phyloP scores from a whole-genome alignment of 805 yeast species.

The Cyberlindnera misumaiensis region DNA sequence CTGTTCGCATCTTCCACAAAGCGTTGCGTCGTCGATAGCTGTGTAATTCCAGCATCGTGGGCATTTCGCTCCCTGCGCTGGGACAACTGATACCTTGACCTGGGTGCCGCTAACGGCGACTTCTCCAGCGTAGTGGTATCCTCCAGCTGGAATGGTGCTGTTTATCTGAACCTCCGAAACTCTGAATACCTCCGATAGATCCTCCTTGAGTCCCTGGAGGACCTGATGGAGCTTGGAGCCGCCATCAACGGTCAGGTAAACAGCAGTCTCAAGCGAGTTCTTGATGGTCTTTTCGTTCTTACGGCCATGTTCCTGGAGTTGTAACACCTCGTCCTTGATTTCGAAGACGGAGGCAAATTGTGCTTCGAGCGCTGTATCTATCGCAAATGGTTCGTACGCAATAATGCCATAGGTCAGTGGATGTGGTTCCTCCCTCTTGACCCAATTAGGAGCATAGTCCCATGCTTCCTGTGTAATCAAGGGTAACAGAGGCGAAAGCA shows the following conservation, averaged over 20 bases:
- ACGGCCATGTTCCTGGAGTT: conserved; percentile 51
- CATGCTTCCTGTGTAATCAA: conserved; percentile 83
- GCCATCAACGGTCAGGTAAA: conserved; percentile 29
- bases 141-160: conserved; percentile 9
- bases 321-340: conserved; percentile 43
- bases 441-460: conserved; percentile 43
- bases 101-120: conserved; percentile 25
- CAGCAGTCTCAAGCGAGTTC: conserved; percentile 54
- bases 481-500: conserved; percentile 80
- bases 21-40: conserved; percentile 39
- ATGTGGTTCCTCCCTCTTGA: conserved; percentile 4
- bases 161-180: conserved; percentile 51
- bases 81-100: conserved; percentile 33
- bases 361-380: conserved; percentile 29
- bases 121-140: conserved; percentile 25
- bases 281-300: conserved; percentile 37
- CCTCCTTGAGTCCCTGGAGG: conserved; percentile 24
- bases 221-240: conserved; percentile 8
- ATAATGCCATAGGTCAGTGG: conserved; percentile 17
- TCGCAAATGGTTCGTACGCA: conserved; percentile 21
- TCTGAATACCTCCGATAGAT: conserved; percentile 52
- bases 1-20: conserved; percentile 64
- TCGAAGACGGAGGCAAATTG: conserved; percentile 39
- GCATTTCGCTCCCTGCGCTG: conserved; percentile 55
- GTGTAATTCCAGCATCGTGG: conserved; percentile 92